These are phyloP conservation scores for Aspergillus avenaceus DNA, from an alignment of 495 filamentous ascomycete species.

Conservation along the genomic window DNA sequence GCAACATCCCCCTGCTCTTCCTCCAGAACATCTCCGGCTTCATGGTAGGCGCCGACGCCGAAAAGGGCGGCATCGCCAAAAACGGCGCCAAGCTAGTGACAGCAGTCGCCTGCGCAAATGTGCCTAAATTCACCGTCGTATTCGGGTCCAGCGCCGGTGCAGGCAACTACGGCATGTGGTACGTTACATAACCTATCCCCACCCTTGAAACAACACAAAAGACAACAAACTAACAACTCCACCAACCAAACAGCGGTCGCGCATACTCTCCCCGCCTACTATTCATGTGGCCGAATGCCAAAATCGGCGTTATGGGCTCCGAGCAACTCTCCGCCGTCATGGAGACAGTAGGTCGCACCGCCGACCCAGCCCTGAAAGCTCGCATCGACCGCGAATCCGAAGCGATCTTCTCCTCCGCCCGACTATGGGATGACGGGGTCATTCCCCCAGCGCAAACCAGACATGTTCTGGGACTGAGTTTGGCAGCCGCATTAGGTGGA, in stretches of 20 bases:
- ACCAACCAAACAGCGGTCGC: slow-evolving; percentile 69
- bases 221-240: slow-evolving; percentile 4
- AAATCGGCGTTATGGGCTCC: slow-evolving; percentile 92
- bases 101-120: slow-evolving; percentile 89
- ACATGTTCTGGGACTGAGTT: slow-evolving; percentile 72
- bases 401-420: slow-evolving; percentile 79
- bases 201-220: neutral
- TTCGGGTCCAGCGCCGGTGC: slow-evolving; percentile 77
- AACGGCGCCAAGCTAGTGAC: slow-evolving; percentile 97
- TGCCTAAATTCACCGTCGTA: slow-evolving; percentile 96
- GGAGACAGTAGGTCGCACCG: slow-evolving; percentile 84
- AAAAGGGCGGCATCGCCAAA: slow-evolving; percentile 94
- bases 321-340: slow-evolving; percentile 92
- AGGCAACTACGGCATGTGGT: slow-evolving; percentile 82
- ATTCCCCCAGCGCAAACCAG: slow-evolving; percentile 89
- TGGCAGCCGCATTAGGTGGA: slow-evolving; percentile 73
- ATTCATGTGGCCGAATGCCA: slow-evolving; percentile 97
- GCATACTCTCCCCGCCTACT: slow-evolving; percentile 87
- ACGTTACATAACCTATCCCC: slow-evolving; percentile 22
- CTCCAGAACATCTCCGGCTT: slow-evolving; percentile 96
- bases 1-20: slow-evolving; percentile 85
- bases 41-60: slow-evolving; percentile 93
- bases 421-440: slow-evolving; percentile 95
- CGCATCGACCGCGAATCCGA: slow-evolving; percentile 90
- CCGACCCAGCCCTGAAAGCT: slow-evolving; percentile 74